phyloP scores from a whole-genome alignment of 2,329 filamentous ascomycete species.

The Alternaria sp. region DNA sequence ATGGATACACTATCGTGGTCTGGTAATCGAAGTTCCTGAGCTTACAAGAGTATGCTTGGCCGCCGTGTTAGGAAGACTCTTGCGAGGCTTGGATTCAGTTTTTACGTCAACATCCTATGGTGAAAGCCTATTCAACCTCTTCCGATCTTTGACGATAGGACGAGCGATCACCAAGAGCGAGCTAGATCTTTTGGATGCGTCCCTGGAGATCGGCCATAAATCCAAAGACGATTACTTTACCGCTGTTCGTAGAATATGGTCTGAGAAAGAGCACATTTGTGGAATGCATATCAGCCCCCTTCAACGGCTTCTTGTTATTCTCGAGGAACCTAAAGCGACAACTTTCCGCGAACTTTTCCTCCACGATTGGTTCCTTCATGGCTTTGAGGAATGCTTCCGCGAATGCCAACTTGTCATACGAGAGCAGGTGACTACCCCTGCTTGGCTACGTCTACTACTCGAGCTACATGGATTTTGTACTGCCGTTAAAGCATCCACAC shows the following conservation, averaged over 20 bases:
- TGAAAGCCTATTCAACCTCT: conserved; percentile 25
- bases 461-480: conserved; percentile 35
- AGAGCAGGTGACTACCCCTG: conserved; percentile 24
- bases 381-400: conserved; percentile 33
- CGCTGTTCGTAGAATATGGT: conserved; percentile 21
- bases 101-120: neutral
- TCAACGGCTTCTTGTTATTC: conserved; percentile 23
- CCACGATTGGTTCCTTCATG: conserved; percentile 27
- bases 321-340: conserved; percentile 23
- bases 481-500: conserved; percentile 23
- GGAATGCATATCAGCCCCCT: conserved; percentile 29
- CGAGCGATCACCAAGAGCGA: conserved; percentile 28
- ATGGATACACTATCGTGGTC: conserved; percentile 23
- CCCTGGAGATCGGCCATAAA: conserved; percentile 21
- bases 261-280: conserved; percentile 19
- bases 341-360: conserved; percentile 27
- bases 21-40: conserved; percentile 34
- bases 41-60: conserved; percentile 29
- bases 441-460: conserved; percentile 29
- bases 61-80: conserved; percentile 24
- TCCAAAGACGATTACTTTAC: conserved; percentile 17
- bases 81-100: conserved; percentile 14
- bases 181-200: conserved; percentile 35
- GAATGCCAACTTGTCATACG: conserved; percentile 32
- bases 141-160: conserved; percentile 26